Conservation (phyloP, 1,284 basidiomycete genomes). For the Cryptococcus jaspeensis region DNA sequence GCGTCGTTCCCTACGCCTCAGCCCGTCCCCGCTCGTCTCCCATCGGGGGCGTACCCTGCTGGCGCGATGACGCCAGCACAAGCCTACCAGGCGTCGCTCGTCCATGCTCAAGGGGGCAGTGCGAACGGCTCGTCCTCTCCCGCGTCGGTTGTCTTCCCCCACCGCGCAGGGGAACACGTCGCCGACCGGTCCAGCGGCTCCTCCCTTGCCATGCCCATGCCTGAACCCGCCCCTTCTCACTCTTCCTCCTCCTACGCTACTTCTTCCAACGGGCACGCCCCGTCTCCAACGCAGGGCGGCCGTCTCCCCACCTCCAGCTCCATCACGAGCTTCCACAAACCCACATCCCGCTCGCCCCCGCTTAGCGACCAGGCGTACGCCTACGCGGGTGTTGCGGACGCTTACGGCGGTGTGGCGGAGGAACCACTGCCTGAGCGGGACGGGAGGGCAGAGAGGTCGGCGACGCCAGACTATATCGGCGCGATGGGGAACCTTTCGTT, state of each 20-base stretch:
- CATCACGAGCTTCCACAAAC: conserved; percentile 15
- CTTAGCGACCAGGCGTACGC: background rate
- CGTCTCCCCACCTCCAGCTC: conserved; percentile 10
- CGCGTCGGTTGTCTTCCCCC: conserved; percentile 27
- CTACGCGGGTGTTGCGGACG: too few relatives aligned
- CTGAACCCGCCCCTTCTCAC: conserved; percentile 4
- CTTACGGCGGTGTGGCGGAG: too few relatives aligned
- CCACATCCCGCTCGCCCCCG: conserved; percentile 13
- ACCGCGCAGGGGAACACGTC: conserved; percentile 8
- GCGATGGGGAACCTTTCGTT: conserved; percentile 17
- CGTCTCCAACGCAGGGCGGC: background rate
- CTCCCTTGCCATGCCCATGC: conserved; percentile 8
- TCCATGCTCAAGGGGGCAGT: conserved; percentile 4
- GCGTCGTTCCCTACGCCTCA: conserved; percentile 7
- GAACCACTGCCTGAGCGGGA: background rate
- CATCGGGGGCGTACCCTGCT: background rate
- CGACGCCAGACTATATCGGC: conserved; percentile 16
- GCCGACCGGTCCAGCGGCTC: conserved; percentile 10
- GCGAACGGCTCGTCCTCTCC: conserved; percentile 19
- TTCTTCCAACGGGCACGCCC: background rate
- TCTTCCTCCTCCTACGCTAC: conserved; percentile 7
- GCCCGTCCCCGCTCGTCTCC: background rate
- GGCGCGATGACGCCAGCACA: conserved; percentile 23
- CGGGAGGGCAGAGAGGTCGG: background rate
- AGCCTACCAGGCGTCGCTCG: conserved; percentile 21